Evolutionary conservation across 2,329 filamentous ascomycete species (phyloP).

Genomic region (Paramyrothecium sp.): DNA sequence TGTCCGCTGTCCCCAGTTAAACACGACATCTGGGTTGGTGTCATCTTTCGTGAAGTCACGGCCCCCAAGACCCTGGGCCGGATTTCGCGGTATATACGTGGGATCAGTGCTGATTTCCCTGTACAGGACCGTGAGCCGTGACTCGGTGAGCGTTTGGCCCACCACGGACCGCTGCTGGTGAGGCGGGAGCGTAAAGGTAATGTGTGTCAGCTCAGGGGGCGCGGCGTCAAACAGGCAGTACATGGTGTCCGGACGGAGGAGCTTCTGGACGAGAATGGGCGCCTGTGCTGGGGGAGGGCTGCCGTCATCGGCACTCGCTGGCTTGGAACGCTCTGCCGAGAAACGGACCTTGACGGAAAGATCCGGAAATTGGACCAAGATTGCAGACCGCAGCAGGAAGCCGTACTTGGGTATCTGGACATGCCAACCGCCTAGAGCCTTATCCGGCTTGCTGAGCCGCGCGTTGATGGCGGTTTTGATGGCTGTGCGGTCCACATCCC

Average conservation of each 20-base stretch:
- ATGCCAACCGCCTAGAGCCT: conserved; percentile 10
- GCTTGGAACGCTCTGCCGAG: too few species aligned
- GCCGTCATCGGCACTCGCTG: neutral
- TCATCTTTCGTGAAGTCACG: too few species aligned
- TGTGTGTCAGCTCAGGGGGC: neutral
- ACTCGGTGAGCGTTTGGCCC: neutral
- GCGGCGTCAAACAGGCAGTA: neutral
- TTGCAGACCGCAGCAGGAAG: conserved; percentile 24
- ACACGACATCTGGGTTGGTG: too few species aligned
- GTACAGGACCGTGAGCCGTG: neutral
- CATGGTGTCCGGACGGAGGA: neutral
- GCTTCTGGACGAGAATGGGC: neutral
- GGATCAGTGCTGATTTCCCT: neutral
- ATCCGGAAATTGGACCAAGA: conserved; percentile 25
- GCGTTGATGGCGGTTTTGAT: conserved; percentile 25
- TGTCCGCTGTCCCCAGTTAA: too few species aligned
- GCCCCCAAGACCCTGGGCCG: too few species aligned
- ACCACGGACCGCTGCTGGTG: neutral
- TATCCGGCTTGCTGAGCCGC: conserved; percentile 6
- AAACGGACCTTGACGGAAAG: conserved; percentile 3
- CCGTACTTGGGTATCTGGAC: conserved; percentile 30
- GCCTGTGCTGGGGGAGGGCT: neutral
- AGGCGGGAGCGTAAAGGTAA: neutral
- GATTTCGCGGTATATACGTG: too few species aligned
- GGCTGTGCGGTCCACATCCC: conserved; percentile 10